Conservation (phyloP, 495 filamentous ascomycete genomes). For the Lasiosphaeriaceae sp. region DNA sequence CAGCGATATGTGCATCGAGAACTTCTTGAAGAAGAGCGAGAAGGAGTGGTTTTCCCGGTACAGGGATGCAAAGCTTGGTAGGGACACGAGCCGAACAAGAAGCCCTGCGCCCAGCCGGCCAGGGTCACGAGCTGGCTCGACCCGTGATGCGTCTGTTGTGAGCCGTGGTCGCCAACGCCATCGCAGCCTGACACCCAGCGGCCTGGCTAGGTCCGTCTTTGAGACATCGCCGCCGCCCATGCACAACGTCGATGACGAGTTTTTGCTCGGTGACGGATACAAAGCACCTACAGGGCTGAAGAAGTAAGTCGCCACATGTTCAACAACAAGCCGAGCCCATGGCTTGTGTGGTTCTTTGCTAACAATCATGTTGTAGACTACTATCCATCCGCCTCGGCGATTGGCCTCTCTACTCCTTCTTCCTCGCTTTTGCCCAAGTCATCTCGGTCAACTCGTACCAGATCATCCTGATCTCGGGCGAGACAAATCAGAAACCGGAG, state of each 20-base stretch:
- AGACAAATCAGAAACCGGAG: constrained; percentile 54
- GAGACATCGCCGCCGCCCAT: constrained; percentile 27
- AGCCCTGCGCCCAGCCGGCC: constrained; percentile 20
- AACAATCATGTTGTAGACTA: constrained; percentile 8
- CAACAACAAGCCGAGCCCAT: background rate
- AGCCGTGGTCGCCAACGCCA: constrained; percentile 30
- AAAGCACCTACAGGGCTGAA: constrained; percentile 62
- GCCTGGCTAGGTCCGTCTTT: constrained; percentile 26
- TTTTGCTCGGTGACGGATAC: constrained; percentile 61
- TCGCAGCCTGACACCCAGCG: constrained; percentile 29
- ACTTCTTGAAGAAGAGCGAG: constrained; percentile 58
- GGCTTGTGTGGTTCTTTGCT: background rate
- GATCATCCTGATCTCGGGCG: constrained; percentile 60
- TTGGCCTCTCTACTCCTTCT: constrained; percentile 71
- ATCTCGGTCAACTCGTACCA: constrained; percentile 67
- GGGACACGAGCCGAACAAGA: constrained; percentile 17
- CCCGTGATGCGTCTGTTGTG: constrained; percentile 25
- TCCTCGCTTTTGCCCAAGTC: constrained; percentile 65
- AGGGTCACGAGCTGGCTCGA: constrained; percentile 16
- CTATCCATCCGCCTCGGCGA: constrained; percentile 45
- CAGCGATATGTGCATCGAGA: constrained; percentile 57
- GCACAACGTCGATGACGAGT: constrained; percentile 42
- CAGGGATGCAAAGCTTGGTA: constrained; percentile 54
- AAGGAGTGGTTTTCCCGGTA: constrained; percentile 61
- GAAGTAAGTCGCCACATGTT: constrained; percentile 30